Base-by-base conservation (phyloP, 495 filamentous ascomycete genomes). In the Penicillium malachiteum region DNA sequence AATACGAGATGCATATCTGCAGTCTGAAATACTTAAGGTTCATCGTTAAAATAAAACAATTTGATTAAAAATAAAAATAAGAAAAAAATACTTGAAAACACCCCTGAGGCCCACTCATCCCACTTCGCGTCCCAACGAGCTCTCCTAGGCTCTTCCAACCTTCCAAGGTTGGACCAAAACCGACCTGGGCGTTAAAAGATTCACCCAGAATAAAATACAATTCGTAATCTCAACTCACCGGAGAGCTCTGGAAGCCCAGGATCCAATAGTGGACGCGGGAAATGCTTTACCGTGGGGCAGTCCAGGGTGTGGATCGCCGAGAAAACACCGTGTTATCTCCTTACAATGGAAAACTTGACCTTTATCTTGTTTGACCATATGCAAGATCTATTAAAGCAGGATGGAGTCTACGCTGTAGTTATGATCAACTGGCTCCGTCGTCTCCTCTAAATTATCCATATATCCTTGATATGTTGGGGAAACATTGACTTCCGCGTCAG, bases 301-400 rank as follows among this genome's bases (percentile, higher is more conserved):
- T n/a, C 21, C 7, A 10, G 14, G 3, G n/a, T 48, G 46, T 48
- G 46, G 31, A 34, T 2, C 13, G 14, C 62, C 62, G 62, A 65
- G 62, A 65, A 65, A 65, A 62, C 0, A 26, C 62, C 62, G 62
- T 13, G 16, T 45, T 65, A 56, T 56, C 38, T 65, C 62, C 62
- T 50, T 46, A 26, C 21, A 26, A 26, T 4, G 21, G 21, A 26
- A 2, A 26, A 26, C n/a, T n/a, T n/a, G 21, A 26, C 21, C 21
- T 26, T 26, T 26, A 26, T 26, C 21, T 26, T 26, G 21, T 26
- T 26, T 4, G 4, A 4, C 21, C 21, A 26, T 26, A 26, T 26
- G 21, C 21, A 1, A 26, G 21, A 26, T 26, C 21, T 26, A 26
- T 26, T 26, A 26, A 26, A 26, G 21, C 21, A 26, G 21, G 21